Conservation (phyloP, 116 monocot genomes). For the Zostera marina region DNA sequence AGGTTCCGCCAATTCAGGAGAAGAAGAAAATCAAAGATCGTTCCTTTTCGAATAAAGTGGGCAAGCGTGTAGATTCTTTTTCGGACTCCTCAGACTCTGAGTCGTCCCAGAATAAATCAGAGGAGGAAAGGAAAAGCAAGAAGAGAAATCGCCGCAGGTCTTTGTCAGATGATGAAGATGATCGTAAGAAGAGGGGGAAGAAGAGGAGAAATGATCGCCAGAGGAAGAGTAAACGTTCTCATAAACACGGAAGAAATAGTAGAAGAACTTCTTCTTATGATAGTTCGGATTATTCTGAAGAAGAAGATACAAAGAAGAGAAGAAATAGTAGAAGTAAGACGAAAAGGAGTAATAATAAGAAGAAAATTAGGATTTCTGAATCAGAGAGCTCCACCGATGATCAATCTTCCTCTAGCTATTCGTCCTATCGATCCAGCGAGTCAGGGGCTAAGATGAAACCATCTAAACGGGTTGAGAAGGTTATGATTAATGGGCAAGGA, state of each 20-base stretch:
- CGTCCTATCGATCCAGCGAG: conserved; percentile 14
- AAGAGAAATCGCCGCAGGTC: background rate
- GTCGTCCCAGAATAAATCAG: conserved; percentile 3
- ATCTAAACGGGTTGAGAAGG: conserved; percentile 20
- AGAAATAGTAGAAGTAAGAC: conserved; percentile 14
- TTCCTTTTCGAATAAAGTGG: conserved; percentile 1
- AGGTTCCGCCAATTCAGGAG: background rate
- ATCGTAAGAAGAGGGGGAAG: conserved; percentile 9
- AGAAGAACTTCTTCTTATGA: conserved; percentile 9
- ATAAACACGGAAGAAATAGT: background rate
- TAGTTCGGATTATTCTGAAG: conserved; percentile 20
- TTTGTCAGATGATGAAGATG: background rate
- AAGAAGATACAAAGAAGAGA: conserved; percentile 16
- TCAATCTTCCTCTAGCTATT: conserved; percentile 17
- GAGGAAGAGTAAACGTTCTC: conserved; percentile 10
- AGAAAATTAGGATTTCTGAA: conserved; percentile 5
- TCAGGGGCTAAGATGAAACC: conserved; percentile 12
- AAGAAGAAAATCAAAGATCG: conserved; percentile 4
- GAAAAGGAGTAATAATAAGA: conserved; percentile 7
- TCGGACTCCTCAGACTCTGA: conserved; percentile 16
- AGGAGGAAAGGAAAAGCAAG: conserved; percentile 5
- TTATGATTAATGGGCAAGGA: conserved; percentile 17
- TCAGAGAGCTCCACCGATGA: conserved; percentile 13
- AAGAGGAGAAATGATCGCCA: background rate
- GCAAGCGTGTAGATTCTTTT: conserved; percentile 6